Conservation (phyloP, 2,329 filamentous ascomycete genomes). For the Penicillium psychrosexuale region DNA sequence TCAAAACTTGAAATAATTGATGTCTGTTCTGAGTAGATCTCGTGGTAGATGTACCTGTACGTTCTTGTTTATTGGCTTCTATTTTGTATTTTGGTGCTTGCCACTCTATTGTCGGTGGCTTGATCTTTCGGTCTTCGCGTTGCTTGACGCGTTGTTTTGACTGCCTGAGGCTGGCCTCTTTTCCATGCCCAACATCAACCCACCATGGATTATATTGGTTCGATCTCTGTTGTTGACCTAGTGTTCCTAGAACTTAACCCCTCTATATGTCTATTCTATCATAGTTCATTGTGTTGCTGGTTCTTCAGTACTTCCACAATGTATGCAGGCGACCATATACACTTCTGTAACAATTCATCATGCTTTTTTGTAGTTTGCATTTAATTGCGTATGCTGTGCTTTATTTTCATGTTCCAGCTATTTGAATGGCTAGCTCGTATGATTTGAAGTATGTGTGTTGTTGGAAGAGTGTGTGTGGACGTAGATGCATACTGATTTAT, state of each 20-base stretch:
- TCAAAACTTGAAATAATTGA: constrained; percentile 18
- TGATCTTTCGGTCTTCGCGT: background rate
- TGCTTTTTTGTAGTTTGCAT: background rate
- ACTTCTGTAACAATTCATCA: no score
- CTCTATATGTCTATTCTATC: background rate
- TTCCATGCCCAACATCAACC: background rate
- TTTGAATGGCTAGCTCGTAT: no score
- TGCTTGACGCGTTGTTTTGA: background rate
- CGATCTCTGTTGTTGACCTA: background rate
- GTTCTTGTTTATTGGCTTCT: background rate
- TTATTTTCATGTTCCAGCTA: no score
- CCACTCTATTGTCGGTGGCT: background rate
- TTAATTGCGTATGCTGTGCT: background rate
- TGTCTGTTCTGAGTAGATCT: no score
- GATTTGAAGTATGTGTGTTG: background rate
- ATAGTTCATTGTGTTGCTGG: no score
- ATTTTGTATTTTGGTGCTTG: no score
- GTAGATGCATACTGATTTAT: no score
- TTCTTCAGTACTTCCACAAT: background rate
- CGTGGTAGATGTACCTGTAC: background rate
- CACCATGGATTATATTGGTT: background rate
- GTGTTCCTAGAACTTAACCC: background rate
- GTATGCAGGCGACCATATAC: background rate
- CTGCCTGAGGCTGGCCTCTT: background rate
- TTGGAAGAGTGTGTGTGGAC: background rate